Evolutionary conservation across 306 rosid genomes (phyloP).

Genomic region (Cercis canadensis): DNA sequence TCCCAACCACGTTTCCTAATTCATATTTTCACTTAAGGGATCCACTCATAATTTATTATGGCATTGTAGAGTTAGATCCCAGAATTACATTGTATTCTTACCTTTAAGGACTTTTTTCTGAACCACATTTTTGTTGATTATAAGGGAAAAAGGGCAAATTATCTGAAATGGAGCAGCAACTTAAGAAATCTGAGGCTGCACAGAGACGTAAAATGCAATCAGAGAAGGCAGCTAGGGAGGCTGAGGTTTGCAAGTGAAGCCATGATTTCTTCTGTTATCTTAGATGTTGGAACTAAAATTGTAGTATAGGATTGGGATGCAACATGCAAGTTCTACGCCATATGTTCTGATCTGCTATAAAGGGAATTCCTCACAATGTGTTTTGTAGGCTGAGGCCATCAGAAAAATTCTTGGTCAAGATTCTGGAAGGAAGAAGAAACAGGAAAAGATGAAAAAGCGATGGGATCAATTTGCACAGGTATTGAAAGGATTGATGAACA

Average conservation of each 20-base stretch:
- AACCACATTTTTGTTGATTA: constrained; percentile 33
- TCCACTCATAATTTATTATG: not conserved
- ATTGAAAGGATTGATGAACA: not conserved
- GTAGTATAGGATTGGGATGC: constrained; percentile 19
- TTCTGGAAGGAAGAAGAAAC: constrained; percentile 63
- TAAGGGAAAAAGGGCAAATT: constrained; percentile 54
- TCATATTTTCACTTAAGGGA: not conserved
- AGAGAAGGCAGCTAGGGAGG: constrained; percentile 62
- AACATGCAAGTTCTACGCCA: constrained; percentile 10
- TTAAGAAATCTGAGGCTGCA: constrained; percentile 67
- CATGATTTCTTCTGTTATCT: constrained; percentile 9
- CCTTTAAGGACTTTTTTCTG: not conserved
- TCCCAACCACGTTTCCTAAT: not conserved
- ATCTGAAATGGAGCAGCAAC: constrained; percentile 60
- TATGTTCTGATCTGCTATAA: not conserved
- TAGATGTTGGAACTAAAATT: constrained; percentile 22
- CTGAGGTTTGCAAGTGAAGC: constrained; percentile 56
- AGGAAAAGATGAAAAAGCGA: constrained; percentile 57
- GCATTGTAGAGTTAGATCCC: not conserved
- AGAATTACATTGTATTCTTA: not conserved
- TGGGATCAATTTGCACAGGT: constrained; percentile 52
- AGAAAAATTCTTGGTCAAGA: constrained; percentile 72
- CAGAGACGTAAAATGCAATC: constrained; percentile 60
- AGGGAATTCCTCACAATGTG: constrained; percentile 24
- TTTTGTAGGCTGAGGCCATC: constrained; percentile 65